These are phyloP conservation scores for Agarophyton chilense DNA, from an alignment of 23 red algal species.

Conservation along the genomic window DNA sequence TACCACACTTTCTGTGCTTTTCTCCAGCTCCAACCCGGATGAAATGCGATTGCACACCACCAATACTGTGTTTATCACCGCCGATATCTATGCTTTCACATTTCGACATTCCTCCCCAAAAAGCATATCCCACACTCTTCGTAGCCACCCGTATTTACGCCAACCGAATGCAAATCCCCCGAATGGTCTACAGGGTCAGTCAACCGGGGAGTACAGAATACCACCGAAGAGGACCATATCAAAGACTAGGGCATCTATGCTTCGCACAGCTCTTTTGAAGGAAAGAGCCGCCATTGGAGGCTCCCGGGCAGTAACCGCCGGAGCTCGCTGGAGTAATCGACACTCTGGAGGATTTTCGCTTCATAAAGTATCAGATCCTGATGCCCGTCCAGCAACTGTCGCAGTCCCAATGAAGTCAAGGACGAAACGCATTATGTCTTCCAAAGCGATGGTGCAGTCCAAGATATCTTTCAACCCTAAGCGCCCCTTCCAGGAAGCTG, in stretches of 20 bases:
- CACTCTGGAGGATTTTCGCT: slow-evolving; percentile 36
- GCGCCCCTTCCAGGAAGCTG: slow-evolving; percentile 13
- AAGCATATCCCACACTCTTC: slow-evolving; percentile 8
- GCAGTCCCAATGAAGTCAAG: background rate
- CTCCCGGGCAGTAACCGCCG: slow-evolving; percentile 26
- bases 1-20: slow-evolving; percentile 52
- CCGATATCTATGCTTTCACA: slow-evolving; percentile 49
- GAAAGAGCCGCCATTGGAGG: slow-evolving; percentile 55
- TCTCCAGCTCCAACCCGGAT: background rate
- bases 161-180: background rate
- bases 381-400: background rate
- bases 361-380: background rate
- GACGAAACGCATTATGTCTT: slow-evolving; percentile 11
- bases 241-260: background rate
- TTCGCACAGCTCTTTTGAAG: slow-evolving; percentile 15
- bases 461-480: slow-evolving; percentile 46
- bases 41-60: slow-evolving; percentile 34
- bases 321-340: slow-evolving; percentile 52
- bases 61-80: slow-evolving; percentile 31
- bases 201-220: background rate
- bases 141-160: background rate
- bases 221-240: background rate
- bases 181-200: background rate
- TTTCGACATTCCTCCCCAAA: slow-evolving; percentile 39
- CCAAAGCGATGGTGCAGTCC: slow-evolving; percentile 15